Evolutionary conservation across 371 early-diverging fungal species (phyloP).

Genomic region (Apophysomyces ossiformis): DNA sequence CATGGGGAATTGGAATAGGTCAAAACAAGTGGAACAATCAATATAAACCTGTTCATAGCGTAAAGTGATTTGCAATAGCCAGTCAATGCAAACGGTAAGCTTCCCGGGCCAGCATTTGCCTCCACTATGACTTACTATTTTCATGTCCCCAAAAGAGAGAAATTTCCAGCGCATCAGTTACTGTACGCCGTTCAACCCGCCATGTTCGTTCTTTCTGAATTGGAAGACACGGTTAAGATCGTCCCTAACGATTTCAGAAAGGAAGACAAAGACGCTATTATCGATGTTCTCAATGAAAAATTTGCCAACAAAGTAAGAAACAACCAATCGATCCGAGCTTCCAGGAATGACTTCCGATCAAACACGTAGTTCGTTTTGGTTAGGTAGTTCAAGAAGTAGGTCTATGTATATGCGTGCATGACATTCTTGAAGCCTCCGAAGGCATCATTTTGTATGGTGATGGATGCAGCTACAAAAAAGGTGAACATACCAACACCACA

Average conservation of each 20-base stretch:
- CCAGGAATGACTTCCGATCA: constrained; percentile 2
- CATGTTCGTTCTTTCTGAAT: constrained; percentile 86
- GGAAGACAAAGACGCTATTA: constrained; percentile 73
- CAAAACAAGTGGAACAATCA: too few relatives aligned
- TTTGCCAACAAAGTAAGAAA: constrained; percentile 85
- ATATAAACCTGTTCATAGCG: too few relatives aligned
- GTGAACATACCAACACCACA: constrained; percentile 23
- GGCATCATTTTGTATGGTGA: constrained; percentile 85
- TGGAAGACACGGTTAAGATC: constrained; percentile 87
- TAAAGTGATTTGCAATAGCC: too few relatives aligned
- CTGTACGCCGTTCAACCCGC: too few relatives aligned
- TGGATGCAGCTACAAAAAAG: constrained; percentile 80
- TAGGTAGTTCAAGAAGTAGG: constrained; percentile 90
- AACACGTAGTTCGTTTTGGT: background rate
- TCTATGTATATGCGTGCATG: constrained; percentile 85
- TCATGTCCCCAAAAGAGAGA: too few relatives aligned
- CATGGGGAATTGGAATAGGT: too few relatives aligned
- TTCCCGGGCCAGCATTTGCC: too few relatives aligned
- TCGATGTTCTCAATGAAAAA: constrained; percentile 89
- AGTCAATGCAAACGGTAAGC: too few relatives aligned
- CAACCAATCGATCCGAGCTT: background rate
- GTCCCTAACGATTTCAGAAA: constrained; percentile 81
- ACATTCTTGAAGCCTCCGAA: constrained; percentile 79
- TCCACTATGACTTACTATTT: too few relatives aligned
- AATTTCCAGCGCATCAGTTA: too few relatives aligned